A percentile compares a stretch with the other conserved stretches of the same genome.
These are phyloP conservation scores for Xylariaceae sp. DNA, from an alignment of 2,329 filamentous ascomycete species.

Conservation along the genomic window DNA sequence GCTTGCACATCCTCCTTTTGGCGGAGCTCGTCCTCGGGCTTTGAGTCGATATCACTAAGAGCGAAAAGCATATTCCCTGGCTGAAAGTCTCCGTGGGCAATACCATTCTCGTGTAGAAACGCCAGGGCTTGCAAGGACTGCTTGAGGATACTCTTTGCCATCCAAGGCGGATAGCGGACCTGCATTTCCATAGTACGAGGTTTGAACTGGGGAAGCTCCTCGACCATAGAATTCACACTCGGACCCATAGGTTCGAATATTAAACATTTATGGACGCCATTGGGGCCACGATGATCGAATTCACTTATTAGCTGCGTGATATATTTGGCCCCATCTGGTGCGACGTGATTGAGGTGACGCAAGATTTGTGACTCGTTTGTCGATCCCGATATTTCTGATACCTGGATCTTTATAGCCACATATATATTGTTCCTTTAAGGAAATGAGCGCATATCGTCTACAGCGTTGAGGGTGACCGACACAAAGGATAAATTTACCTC, in stretches of 20 bases:
- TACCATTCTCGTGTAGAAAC: conserved; percentile 46
- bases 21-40: conserved; percentile 34
- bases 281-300: conserved; percentile 50
- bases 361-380: conserved; percentile 33
- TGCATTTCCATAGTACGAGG: conserved; percentile 33
- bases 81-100: conserved; percentile 49
- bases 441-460: conserved; percentile 13
- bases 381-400: conserved; percentile 25
- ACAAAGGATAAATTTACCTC: conserved; percentile 29
- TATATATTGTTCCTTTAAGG: conserved; percentile 34
- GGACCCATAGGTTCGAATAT: conserved; percentile 51
- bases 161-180: conserved; percentile 47
- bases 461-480: background rate
- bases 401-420: conserved; percentile 37
- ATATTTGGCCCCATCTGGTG: conserved; percentile 36
- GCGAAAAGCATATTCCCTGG: conserved; percentile 48
- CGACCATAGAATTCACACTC: conserved; percentile 46
- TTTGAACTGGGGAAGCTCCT: conserved; percentile 44
- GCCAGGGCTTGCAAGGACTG: conserved; percentile 47
- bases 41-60: conserved; percentile 39
- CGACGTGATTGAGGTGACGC: conserved; percentile 25
- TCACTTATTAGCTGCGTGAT: conserved; percentile 46
- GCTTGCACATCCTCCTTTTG: conserved; percentile 35
- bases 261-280: conserved; percentile 53
- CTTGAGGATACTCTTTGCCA: conserved; percentile 51